Base-by-base conservation (phyloP, 768 basidiomycete genomes). In the Crucibulum laeve region DNA sequence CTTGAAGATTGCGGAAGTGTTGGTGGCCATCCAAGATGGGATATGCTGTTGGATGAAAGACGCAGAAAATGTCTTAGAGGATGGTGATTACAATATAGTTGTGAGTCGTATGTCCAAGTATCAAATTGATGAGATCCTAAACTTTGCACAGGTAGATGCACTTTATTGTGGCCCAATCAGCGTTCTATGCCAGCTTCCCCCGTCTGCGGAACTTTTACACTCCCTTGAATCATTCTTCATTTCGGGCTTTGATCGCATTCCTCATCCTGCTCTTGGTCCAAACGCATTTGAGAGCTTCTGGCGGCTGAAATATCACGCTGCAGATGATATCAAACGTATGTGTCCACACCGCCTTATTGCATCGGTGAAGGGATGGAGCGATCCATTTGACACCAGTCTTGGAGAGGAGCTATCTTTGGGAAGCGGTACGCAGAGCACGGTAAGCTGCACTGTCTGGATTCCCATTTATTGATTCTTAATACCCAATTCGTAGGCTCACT, bases 221-320 rank as follows among this genome's bases (percentile, higher is more conserved):
- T 50, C 57, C 2, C 56, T 76, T 15, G 68, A 76, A 5, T 58
- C 56, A 17, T 74, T 83, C 47, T 59, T 85, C 2, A 57, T 62
- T 11, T 74, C 80, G 2, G 72, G 72, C 0, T 83, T 84, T 50
- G 44, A 61, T 3, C 72, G 65, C 18, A 66, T 75, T 22, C 70
- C 73, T 0, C 46, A 58, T 3, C 74, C 74, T 2, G 71, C 74
- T 6, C 60, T 68, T 15, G 81, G 77, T 0, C 74, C 78, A 1
- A 51, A 72, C 4, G 69, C 74, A 1, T 85, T 84, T 46, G 66
- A 69, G 49, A 60, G 56, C 2, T 84, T 79, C 54, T 85, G 82
- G 82, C 67, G 66, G n/a, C 58, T 59, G 28, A 77, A 76, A 3
- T 82, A 78, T 52, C 71, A 77, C 25, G 60, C 60, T n/a, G 62